A percentile compares a stretch with the other conserved stretches of the same genome.
Conservation (phyloP, 441 rosid species). For the Francoa sonchifolia region DNA sequence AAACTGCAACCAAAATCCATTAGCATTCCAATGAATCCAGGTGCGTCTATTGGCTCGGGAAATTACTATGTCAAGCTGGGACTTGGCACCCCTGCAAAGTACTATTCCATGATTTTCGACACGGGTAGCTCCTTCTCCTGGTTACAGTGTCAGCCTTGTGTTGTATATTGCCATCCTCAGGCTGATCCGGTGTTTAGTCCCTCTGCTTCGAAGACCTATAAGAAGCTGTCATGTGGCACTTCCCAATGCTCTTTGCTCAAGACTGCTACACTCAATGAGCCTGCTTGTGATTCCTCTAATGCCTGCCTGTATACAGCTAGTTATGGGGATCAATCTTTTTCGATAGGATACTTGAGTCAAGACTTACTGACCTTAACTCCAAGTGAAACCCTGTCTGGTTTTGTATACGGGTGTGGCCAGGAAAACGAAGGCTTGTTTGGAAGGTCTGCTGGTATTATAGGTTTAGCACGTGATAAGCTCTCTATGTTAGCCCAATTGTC, state of each 20-base stretch:
- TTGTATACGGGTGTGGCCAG: slow-evolving; percentile 36
- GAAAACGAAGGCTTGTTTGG: slow-evolving; percentile 27
- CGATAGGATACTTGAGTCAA: slow-evolving; percentile 29
- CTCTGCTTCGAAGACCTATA: slow-evolving; percentile 23
- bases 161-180: slow-evolving; percentile 21
- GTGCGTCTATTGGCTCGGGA: background rate
- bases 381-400: slow-evolving; percentile 16
- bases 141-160: slow-evolving; percentile 21
- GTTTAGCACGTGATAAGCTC: slow-evolving; percentile 29
- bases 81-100: slow-evolving; percentile 1
- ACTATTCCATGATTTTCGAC: slow-evolving; percentile 1
- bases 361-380: slow-evolving; percentile 24
- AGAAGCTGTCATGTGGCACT: slow-evolving; percentile 12
- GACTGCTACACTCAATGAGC: slow-evolving; percentile 18
- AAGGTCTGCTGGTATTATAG: slow-evolving; percentile 31
- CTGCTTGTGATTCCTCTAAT: slow-evolving; percentile 1
- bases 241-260: slow-evolving; percentile 20
- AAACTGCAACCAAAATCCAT: background rate
- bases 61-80: slow-evolving; percentile 4
- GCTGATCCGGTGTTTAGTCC: slow-evolving; percentile 31
- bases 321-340: slow-evolving; percentile 33
- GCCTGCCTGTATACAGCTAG: slow-evolving; percentile 24
- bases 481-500: slow-evolving; percentile 25
- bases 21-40: background rate
- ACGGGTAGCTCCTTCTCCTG: slow-evolving; percentile 6